These are phyloP conservation scores for Penicillium sp. DNA, from an alignment of 2,329 filamentous ascomycete species.

Conservation along the genomic window DNA sequence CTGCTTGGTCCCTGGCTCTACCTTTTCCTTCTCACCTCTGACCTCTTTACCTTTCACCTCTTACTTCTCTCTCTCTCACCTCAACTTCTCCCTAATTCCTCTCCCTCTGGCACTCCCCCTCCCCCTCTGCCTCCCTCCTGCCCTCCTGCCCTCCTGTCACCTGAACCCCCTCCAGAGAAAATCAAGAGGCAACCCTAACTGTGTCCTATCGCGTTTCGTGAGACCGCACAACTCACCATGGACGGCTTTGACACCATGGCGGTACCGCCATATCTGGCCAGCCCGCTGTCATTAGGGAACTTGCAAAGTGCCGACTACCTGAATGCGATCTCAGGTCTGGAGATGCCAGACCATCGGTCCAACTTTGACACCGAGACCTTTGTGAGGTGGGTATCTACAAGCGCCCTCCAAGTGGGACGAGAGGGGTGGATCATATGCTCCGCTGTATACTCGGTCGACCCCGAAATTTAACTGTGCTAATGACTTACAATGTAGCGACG, in stretches of 20 bases:
- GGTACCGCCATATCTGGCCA: conserved; percentile 62
- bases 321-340: conserved; percentile 54
- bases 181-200: not conserved
- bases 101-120: conserved; percentile 2
- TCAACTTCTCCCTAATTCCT: not conserved
- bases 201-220: conserved; percentile 10
- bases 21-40: not conserved
- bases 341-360: conserved; percentile 60
- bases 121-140: conserved; percentile 1
- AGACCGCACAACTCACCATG: conserved; percentile 37
- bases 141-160: not conserved
- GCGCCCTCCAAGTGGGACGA: conserved; percentile 11
- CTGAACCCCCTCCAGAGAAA: not conserved
- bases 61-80: not conserved
- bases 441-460: conserved; percentile 6
- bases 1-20: conserved; percentile 8
- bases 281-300: conserved; percentile 58
- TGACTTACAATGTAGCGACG: conserved; percentile 50
- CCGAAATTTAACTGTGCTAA: not conserved
- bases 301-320: conserved; percentile 52
- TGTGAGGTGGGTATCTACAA: conserved; percentile 53
- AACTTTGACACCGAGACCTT: conserved; percentile 63
- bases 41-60: not conserved
- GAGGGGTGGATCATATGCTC: conserved; percentile 8
- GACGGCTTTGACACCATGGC: conserved; percentile 63